Conservation (phyloP, 2,329 filamentous ascomycete species). For the Penicillium sp. region DNA sequence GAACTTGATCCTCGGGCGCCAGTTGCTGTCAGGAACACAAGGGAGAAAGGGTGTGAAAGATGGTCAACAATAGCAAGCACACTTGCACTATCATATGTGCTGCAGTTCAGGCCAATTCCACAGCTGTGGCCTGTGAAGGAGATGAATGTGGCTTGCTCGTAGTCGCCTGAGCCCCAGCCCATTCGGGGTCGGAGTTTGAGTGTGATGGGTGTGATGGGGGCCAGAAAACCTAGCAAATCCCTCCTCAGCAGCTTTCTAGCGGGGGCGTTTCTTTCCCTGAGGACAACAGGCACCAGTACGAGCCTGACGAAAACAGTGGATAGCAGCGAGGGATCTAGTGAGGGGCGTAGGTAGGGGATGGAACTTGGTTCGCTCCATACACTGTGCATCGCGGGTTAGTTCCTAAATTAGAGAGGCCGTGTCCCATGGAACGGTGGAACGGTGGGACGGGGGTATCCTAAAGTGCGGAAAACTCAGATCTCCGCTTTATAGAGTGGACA, state of each 20-base stretch:
- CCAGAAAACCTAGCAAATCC: neutral
- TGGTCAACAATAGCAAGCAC: conserved; percentile 17
- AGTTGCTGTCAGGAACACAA: neutral
- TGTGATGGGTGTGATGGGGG: conserved; percentile 1
- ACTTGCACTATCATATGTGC: conserved; percentile 1
- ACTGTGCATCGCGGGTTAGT: neutral
- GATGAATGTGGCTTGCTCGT: conserved; percentile 7
- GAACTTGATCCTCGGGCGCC: conserved; percentile 1
- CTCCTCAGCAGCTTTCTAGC: neutral
- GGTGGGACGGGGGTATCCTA: neutral
- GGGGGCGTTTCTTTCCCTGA: neutral
- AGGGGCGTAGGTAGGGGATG: neutral
- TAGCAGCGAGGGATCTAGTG: neutral
- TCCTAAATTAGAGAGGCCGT: conserved; percentile 3
- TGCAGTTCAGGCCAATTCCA: neutral
- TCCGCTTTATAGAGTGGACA: conserved; percentile 19
- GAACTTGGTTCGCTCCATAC: neutral
- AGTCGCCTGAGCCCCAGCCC: conserved; percentile 7
- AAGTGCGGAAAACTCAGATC: conserved; percentile 12
- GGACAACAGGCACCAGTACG: neutral
- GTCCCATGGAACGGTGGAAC: conserved; percentile 10
- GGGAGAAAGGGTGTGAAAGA: conserved; percentile 6
- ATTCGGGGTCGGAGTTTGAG: neutral
- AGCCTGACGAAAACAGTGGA: neutral
- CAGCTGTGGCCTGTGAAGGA: neutral